These are phyloP conservation scores for Bauhinia variegata DNA, from an alignment of 306 rosid species.

Conservation along the genomic window DNA sequence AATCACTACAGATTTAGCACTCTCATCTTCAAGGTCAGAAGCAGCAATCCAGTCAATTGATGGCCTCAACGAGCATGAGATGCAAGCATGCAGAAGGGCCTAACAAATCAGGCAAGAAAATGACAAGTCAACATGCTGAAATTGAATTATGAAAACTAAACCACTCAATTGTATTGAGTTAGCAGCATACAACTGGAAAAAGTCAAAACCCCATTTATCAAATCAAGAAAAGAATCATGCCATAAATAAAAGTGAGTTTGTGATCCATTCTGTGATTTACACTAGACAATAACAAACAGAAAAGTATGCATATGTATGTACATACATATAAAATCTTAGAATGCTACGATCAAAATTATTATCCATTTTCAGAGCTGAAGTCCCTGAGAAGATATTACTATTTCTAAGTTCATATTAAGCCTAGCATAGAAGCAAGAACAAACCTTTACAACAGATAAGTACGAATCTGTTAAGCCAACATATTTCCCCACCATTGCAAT, in stretches of 20 bases:
- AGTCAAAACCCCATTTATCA: slow-evolving; percentile 14
- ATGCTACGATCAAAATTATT: slow-evolving; percentile 4
- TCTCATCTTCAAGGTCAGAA: slow-evolving; percentile 95
- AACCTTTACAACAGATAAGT: slow-evolving; percentile 98
- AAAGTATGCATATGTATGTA: slow-evolving; percentile 3
- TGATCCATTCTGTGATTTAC: slow-evolving; percentile 6
- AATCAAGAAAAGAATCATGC: slow-evolving; percentile 18
- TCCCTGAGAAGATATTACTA: not conserved
- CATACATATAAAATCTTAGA: slow-evolving; percentile 11
- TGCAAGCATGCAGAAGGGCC: slow-evolving; percentile 99
- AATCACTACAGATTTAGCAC: slow-evolving; percentile 65
- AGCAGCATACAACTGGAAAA: slow-evolving; percentile 10
- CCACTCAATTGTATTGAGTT: slow-evolving; percentile 3
- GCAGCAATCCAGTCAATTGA: slow-evolving; percentile 98
- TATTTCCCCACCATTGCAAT: slow-evolving; percentile 99
- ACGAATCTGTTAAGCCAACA: slow-evolving; percentile 94
- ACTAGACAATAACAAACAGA: slow-evolving; percentile 6
- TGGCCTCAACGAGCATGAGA: slow-evolving; percentile 83
- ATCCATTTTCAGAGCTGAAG: slow-evolving; percentile 26
- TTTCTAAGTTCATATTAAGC: slow-evolving; percentile 19
- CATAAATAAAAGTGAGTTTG: slow-evolving; percentile 21
- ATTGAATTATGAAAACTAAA: slow-evolving; percentile 14
- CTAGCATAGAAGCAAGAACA: slow-evolving; percentile 29
- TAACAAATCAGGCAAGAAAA: slow-evolving; percentile 41
- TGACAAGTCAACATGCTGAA: slow-evolving; percentile 18